A percentile compares a stretch with the other conserved stretches of the same genome.
These are phyloP conservation scores for Paramecium sonneborni DNA, from an alignment of 73 alveolate genomes.

Conservation along the genomic window DNA sequence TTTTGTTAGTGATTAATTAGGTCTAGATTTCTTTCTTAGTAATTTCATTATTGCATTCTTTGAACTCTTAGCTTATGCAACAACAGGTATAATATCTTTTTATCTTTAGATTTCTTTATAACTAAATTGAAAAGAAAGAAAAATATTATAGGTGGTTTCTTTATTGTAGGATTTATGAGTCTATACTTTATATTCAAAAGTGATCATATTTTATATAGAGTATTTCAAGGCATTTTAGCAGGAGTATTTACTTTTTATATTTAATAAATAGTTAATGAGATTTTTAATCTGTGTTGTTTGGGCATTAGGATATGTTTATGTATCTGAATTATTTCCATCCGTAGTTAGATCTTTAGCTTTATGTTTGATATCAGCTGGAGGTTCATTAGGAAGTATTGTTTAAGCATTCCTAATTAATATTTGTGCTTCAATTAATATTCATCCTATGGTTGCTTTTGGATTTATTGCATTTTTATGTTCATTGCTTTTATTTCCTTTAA, in stretches of 20 bases:
- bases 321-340: slow-evolving; percentile 1
- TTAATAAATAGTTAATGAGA: neutral
- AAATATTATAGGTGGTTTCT: slow-evolving; percentile 28
- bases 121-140: slow-evolving; percentile 46
- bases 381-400: slow-evolving; percentile 58
- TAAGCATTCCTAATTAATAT: slow-evolving; percentile 38
- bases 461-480: slow-evolving; percentile 7
- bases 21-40: slow-evolving; percentile 20
- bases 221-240: neutral
- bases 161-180: slow-evolving; percentile 33
- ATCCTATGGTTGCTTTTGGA: slow-evolving; percentile 62
- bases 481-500: neutral
- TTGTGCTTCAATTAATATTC: neutral
- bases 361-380: slow-evolving; percentile 60
- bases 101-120: slow-evolving; percentile 15
- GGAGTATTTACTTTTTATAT: neutral
- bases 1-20: slow-evolving; percentile 57
- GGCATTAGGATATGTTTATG: slow-evolving; percentile 12
- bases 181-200: neutral
- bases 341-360: slow-evolving; percentile 64
- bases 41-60: slow-evolving; percentile 44
- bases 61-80: slow-evolving; percentile 44
- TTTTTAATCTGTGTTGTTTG: slow-evolving; percentile 1
- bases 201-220: neutral
- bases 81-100: slow-evolving; percentile 25